These are phyloP conservation scores for Pseudogymnoascus pannorum DNA, from an alignment of 2,329 filamentous ascomycete species.

Conservation along the genomic window DNA sequence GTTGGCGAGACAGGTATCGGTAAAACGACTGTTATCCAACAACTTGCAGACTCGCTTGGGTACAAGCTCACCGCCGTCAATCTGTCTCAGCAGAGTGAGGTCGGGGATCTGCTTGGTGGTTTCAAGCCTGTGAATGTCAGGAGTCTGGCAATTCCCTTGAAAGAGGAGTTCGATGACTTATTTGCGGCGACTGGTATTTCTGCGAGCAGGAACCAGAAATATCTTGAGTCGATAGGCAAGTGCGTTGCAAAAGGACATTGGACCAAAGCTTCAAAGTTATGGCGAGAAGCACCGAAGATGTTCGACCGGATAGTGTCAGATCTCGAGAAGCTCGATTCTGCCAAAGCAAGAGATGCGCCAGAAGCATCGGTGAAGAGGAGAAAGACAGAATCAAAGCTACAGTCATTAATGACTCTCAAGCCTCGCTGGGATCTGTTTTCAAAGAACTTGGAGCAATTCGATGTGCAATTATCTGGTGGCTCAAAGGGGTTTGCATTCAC, in stretches of 20 bases:
- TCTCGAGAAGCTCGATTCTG: slow-evolving; percentile 39
- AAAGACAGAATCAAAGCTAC: slow-evolving; percentile 60
- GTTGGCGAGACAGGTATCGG: slow-evolving; percentile 99
- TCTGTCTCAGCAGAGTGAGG: slow-evolving; percentile 94
- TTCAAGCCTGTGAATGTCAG: slow-evolving; percentile 94
- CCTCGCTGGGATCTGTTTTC: slow-evolving; percentile 77
- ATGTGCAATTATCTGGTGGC: slow-evolving; percentile 67
- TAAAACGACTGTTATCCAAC: slow-evolving; percentile 94
- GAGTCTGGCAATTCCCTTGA: slow-evolving; percentile 78
- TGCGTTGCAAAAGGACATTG: slow-evolving; percentile 77
- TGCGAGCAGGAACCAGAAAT: slow-evolving; percentile 77
- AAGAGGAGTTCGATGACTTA: slow-evolving; percentile 88
- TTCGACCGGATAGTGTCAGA: slow-evolving; percentile 63
- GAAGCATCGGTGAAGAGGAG: slow-evolving; percentile 64
- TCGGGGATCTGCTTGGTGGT: slow-evolving; percentile 87
- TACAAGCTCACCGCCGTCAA: slow-evolving; percentile 90
- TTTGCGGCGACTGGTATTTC: slow-evolving; percentile 83
- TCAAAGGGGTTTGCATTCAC: slow-evolving; percentile 81
- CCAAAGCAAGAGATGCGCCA: slow-evolving; percentile 32
- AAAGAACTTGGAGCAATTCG: slow-evolving; percentile 66
- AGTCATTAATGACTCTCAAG: slow-evolving; percentile 49
- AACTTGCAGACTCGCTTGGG: slow-evolving; percentile 75
- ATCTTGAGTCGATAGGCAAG: slow-evolving; percentile 73
- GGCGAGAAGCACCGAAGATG: slow-evolving; percentile 84
- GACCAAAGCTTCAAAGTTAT: slow-evolving; percentile 76